Conservation (phyloP, 177 flowering plant species). For the Tripterygium wilfordii region DNA sequence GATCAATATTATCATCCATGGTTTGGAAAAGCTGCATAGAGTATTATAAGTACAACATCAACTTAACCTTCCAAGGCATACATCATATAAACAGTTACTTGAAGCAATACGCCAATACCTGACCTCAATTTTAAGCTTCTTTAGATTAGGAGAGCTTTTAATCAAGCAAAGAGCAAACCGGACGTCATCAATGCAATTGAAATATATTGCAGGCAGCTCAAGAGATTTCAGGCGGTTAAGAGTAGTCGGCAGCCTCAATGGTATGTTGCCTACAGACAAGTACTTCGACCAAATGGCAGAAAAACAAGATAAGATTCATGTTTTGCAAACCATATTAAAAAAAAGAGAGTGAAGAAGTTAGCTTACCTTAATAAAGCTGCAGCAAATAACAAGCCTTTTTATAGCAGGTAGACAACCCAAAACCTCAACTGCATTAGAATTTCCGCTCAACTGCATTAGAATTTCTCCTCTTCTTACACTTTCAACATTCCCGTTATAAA, state of each 20-base stretch:
- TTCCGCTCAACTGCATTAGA: not conserved
- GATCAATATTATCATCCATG: not conserved
- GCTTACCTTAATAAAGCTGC: slow-evolving; percentile 1
- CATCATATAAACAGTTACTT: not conserved
- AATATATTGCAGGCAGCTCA: not conserved
- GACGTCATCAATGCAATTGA: not conserved
- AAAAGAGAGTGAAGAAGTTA: not conserved
- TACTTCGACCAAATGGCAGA: not conserved
- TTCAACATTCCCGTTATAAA: not conserved
- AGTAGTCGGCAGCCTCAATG: not conserved
- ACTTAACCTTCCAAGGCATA: not conserved
- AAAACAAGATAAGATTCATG: not conserved
- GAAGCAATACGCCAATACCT: slow-evolving; percentile 1
- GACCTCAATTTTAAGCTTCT: slow-evolving; percentile 3
- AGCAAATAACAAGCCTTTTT: not conserved
- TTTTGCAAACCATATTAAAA: not conserved
- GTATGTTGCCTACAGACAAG: not conserved
- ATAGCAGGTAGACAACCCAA: not conserved
- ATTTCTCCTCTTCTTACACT: not conserved
- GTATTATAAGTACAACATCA: not conserved
- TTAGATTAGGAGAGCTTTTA: slow-evolving; percentile 8
- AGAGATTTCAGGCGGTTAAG: slow-evolving; percentile 2
- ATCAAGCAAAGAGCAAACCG: slow-evolving; percentile 2
- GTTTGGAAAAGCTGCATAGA: not conserved
- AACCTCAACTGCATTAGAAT: not conserved